These are phyloP conservation scores for Sicyos baderoa DNA, from an alignment of 306 rosid genomes.

Conservation along the genomic window DNA sequence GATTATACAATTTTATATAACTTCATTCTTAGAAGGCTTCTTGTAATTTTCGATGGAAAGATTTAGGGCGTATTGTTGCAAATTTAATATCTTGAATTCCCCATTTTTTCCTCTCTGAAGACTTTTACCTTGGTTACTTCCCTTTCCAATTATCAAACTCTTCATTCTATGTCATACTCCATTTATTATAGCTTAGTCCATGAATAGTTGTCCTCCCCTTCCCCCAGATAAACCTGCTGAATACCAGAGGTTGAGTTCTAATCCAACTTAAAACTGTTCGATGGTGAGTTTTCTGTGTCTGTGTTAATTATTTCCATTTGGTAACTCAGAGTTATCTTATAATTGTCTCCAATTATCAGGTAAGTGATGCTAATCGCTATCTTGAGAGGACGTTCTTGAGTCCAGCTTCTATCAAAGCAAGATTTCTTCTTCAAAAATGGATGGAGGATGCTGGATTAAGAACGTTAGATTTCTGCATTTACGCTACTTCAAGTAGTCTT, in stretches of 20 bases:
- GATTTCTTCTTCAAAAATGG: slow-evolving; percentile 53
- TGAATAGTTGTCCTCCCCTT: slow-evolving; percentile 18
- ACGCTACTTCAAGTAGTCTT: slow-evolving; percentile 13
- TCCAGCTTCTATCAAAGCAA: slow-evolving; percentile 69
- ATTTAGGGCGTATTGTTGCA: neutral
- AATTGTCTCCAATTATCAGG: slow-evolving; percentile 36
- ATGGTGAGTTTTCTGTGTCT: slow-evolving; percentile 13
- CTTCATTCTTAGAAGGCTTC: neutral
- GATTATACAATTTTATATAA: neutral
- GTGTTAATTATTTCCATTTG: neutral
- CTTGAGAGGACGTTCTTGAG: slow-evolving; percentile 92
- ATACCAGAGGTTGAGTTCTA: slow-evolving; percentile 4
- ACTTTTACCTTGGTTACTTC: neutral
- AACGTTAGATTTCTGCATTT: slow-evolving; percentile 62
- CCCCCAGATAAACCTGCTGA: slow-evolving; percentile 20
- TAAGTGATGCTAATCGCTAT: slow-evolving; percentile 64
- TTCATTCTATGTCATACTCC: neutral
- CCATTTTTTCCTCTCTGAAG: neutral
- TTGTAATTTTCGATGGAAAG: neutral
- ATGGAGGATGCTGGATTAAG: slow-evolving; percentile 96
- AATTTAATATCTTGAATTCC: slow-evolving; percentile 10
- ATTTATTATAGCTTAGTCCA: slow-evolving; percentile 17
- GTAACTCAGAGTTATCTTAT: slow-evolving; percentile 21
- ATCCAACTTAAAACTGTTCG: slow-evolving; percentile 2
- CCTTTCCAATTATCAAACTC: neutral